Evolutionary conservation across 257 asterid species (phyloP).

Genomic region (Capsicum chinense): DNA sequence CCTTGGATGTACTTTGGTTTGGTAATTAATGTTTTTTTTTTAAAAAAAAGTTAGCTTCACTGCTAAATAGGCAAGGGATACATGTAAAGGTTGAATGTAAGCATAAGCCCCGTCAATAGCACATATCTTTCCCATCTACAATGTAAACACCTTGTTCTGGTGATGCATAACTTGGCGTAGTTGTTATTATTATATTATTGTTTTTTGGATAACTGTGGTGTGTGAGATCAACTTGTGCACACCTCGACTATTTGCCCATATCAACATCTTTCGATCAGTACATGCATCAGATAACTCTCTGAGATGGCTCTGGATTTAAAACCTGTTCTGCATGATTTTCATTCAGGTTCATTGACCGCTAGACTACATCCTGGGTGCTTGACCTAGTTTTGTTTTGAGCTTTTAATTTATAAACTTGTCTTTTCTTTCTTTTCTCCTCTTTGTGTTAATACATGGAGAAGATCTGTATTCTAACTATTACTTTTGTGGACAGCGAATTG

Average conservation of each 20-base stretch:
- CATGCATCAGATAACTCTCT: too few species aligned
- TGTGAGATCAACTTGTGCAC: background rate
- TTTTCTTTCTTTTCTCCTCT: background rate
- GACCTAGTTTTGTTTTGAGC: slow-evolving; percentile 12
- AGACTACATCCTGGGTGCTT: background rate
- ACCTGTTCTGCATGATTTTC: too few species aligned
- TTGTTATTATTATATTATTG: too few species aligned
- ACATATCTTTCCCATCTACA: background rate
- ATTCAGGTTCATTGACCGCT: too few species aligned
- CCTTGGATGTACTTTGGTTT: slow-evolving; percentile 11
- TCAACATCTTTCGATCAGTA: too few species aligned
- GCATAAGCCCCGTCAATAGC: background rate
- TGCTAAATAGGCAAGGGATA: background rate
- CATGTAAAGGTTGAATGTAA: background rate
- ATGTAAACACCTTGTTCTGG: background rate
- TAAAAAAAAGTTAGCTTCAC: background rate
- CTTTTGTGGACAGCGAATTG: slow-evolving; percentile 55
- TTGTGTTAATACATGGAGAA: background rate
- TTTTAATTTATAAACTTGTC: background rate
- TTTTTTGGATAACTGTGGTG: too few species aligned
- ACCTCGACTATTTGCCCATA: background rate
- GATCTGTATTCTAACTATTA: slow-evolving; percentile 34
- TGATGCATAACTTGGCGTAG: background rate
- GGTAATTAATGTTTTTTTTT: background rate
- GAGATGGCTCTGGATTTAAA: too few species aligned